Base-by-base conservation (phyloP, 768 basidiomycete species). In the Crepidotus variabilis region DNA sequence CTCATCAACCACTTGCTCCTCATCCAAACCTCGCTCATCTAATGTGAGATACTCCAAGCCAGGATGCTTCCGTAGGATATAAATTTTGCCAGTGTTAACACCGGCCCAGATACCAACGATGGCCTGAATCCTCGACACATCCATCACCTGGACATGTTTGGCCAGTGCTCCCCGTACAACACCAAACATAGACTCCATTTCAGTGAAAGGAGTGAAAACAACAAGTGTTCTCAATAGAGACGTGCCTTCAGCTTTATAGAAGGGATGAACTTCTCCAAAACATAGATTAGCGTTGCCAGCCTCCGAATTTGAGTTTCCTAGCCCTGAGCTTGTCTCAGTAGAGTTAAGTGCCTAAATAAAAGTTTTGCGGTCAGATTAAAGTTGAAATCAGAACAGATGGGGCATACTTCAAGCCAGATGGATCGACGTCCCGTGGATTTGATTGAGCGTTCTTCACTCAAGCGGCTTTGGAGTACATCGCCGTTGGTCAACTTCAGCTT, bases 181-280 rank as follows among this genome's bases (percentile, higher is more conserved):
- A 20, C 18, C 18, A 43, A 43, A 43, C 14, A 43, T 43, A 3
- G 13, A 16, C 14, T 14, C 18, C 5, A 43, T 43, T 11, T 43
- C 18, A 20, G 11, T 11, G 39, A 43, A 20, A 43, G 39, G 39
- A 4, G 11, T 43, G 18, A 16, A 43, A 43, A 20, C 39, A 43
- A 43, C 39, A 20, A 43, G 18, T 5, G 13, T 43, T 36, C 36
- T 28, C 16, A 22, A 18, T 10, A 39, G 20, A 39, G 35, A 28
- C n/a, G 1, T 34, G 28, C 11, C 35, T 35, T 34, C 22, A 22
- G 36, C 35, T 18, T 24, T 39, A 14, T 56, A 56, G 32, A 56
- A 56, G 16, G 55, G 49, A 39, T 50, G 22, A 50, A 48, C 50
- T 24, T 56, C 48, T 9, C 55, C 55, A 50, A 56, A 56, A 36